phyloP scores from a whole-genome alignment of 371 early-diverging fungal species.

The Mucor piriformis region DNA sequence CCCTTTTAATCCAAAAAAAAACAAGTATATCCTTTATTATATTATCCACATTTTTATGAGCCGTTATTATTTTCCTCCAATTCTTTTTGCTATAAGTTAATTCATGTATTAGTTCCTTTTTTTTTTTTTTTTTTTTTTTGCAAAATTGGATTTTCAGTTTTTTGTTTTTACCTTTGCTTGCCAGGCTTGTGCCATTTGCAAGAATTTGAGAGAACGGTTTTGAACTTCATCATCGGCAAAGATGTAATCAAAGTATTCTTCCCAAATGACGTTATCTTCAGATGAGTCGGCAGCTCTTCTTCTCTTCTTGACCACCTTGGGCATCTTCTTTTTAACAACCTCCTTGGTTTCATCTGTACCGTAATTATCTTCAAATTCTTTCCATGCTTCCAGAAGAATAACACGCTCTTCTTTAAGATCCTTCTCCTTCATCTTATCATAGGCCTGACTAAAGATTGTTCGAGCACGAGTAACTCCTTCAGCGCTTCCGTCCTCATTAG shows the following conservation, averaged over 20 bases:
- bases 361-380: slow-evolving; percentile 80
- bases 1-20: neutral
- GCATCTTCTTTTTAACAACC: slow-evolving; percentile 74
- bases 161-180: slow-evolving; percentile 38
- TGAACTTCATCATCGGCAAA: slow-evolving; percentile 93
- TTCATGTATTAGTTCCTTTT: neutral
- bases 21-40: slow-evolving; percentile 1
- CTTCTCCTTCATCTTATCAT: slow-evolving; percentile 67
- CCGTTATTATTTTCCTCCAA: slow-evolving; percentile 3
- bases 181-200: slow-evolving; percentile 93
- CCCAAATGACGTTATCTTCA: slow-evolving; percentile 74
- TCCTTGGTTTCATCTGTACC: slow-evolving; percentile 62
- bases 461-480: slow-evolving; percentile 64
- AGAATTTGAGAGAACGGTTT: slow-evolving; percentile 83
- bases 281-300: slow-evolving; percentile 62
- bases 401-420: slow-evolving; percentile 81
- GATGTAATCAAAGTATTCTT: slow-evolving; percentile 97
- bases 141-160: too few relatives aligned
- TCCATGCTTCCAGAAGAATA: slow-evolving; percentile 90
- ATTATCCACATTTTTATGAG: slow-evolving; percentile 6
- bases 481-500: slow-evolving; percentile 50
- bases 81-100: slow-evolving; percentile 10
- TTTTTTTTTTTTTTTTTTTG: neutral
- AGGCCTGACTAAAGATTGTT: slow-evolving; percentile 75
- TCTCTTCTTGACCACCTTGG: slow-evolving; percentile 90